Conservation (phyloP, 768 basidiomycete genomes). For the Naganishia antarctica region DNA sequence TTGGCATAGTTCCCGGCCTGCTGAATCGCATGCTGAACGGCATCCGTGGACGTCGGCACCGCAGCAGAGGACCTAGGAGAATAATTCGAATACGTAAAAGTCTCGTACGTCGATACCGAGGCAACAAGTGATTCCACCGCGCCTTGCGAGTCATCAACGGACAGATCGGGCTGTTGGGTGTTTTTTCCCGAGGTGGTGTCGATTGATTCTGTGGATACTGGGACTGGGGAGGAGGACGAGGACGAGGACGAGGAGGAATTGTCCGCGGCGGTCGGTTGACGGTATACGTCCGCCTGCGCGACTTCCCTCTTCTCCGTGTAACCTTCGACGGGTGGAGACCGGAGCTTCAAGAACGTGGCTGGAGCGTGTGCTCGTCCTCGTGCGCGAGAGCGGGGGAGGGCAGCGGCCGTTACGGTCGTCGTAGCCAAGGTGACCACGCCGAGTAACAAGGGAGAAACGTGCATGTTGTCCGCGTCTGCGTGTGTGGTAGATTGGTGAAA, state of each 20-base stretch:
- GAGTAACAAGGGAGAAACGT: conserved; percentile 11
- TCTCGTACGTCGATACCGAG: neutral
- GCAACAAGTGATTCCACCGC: neutral
- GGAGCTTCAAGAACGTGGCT: conserved; percentile 4
- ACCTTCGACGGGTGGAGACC: neutral
- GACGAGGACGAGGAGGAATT: neutral
- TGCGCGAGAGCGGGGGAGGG: conserved; percentile 2
- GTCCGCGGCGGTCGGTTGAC: conserved; percentile 1
- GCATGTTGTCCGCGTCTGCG: neutral
- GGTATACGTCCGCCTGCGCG: conserved; percentile 2
- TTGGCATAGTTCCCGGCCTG: conserved; percentile 35
- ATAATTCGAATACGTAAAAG: conserved; percentile 11
- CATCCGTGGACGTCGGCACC: neutral
- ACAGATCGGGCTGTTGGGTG: conserved; percentile 11
- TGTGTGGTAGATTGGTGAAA: neutral
- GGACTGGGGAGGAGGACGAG: neutral
- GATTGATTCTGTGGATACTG: conserved; percentile 11
- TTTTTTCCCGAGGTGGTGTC: conserved; percentile 11
- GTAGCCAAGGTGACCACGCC: conserved; percentile 13
- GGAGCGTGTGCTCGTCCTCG: neutral
- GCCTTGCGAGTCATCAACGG: neutral
- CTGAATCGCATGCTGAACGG: conserved; percentile 31
- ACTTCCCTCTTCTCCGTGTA: conserved; percentile 8
- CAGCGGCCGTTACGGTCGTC: conserved; percentile 2
- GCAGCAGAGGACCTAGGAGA: conserved; percentile 1